These are phyloP conservation scores for Nemania abortiva DNA, from an alignment of 2,329 filamentous ascomycete species.

Conservation along the genomic window DNA sequence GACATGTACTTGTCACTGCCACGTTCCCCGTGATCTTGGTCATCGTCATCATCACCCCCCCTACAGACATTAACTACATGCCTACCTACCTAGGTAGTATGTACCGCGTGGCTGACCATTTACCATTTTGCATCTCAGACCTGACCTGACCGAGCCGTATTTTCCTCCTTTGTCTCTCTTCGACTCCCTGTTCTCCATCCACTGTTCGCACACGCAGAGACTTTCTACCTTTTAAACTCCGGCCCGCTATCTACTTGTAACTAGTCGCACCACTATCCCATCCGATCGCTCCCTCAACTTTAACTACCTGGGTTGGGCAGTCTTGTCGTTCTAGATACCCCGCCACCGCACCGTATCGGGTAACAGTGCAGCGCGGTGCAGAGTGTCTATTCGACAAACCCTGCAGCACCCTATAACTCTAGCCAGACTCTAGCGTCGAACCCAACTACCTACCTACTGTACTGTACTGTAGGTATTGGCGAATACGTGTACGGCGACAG, in stretches of 20 bases:
- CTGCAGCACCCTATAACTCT: neutral
- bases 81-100: too few relatives aligned
- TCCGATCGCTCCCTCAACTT: neutral
- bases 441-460: slow-evolving; percentile 8
- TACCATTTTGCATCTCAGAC: slow-evolving; percentile 1
- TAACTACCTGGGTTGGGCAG: neutral
- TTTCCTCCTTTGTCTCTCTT: slow-evolving; percentile 20
- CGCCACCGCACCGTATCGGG: slow-evolving; percentile 24
- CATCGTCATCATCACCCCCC: slow-evolving; percentile 13
- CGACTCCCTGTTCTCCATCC: neutral
- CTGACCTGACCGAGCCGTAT: slow-evolving; percentile 1
- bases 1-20: slow-evolving; percentile 17
- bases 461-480: too few relatives aligned
- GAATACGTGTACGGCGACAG: slow-evolving; percentile 19
- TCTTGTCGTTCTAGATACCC: slow-evolving; percentile 9
- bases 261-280: neutral
- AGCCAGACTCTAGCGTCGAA: neutral
- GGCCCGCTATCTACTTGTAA: neutral
- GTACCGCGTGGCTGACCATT: neutral
- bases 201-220: neutral
- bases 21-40: slow-evolving; percentile 29
- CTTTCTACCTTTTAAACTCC: neutral
- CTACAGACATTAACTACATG: neutral
- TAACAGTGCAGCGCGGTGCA: slow-evolving; percentile 7
- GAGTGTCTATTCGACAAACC: slow-evolving; percentile 12